Conservation (phyloP, 2,329 filamentous ascomycete genomes). For the Diaporthe aspalathi region DNA sequence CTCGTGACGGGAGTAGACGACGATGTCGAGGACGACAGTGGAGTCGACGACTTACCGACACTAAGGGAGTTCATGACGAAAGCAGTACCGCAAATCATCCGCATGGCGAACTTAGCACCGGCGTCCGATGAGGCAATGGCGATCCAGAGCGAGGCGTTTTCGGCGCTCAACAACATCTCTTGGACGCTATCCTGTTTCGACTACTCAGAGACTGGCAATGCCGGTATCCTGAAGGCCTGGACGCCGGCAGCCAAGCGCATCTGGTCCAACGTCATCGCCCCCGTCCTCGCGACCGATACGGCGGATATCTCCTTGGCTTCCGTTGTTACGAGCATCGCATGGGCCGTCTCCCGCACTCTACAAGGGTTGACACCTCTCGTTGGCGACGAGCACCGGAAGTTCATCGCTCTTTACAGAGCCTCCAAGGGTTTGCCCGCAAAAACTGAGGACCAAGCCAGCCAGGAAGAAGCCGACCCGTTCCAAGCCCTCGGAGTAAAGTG, state of each 20-base stretch:
- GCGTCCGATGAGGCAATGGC: conserved; percentile 55
- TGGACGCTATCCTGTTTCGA: conserved; percentile 74
- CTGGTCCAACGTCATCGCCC: conserved; percentile 67
- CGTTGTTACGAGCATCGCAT: conserved; percentile 72
- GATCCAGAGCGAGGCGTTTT: conserved; percentile 66
- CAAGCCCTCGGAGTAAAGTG: conserved; percentile 74
- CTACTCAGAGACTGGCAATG: conserved; percentile 65
- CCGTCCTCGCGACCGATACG: conserved; percentile 70
- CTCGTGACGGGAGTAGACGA: conserved; percentile 66
- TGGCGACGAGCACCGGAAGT: conserved; percentile 68
- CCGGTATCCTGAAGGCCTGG: conserved; percentile 66
- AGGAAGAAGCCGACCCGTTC: conserved; percentile 64
- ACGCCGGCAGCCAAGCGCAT: conserved; percentile 63
- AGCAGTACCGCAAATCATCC: conserved; percentile 62
- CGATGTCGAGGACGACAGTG: conserved; percentile 54
- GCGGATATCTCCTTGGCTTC: conserved; percentile 72
- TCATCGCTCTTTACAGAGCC: conserved; percentile 74
- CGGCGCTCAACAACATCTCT: conserved; percentile 73
- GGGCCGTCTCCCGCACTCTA: conserved; percentile 71
- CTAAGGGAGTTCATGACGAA: conserved; percentile 59
- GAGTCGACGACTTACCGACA: conserved; percentile 65
- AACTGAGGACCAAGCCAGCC: conserved; percentile 36
- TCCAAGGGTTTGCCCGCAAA: conserved; percentile 54
- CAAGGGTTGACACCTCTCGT: conserved; percentile 60
- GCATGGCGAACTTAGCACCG: conserved; percentile 56